phyloP scores from a whole-genome alignment of 2,329 filamentous ascomycete genomes.

The Ceratocystis variospora region DNA sequence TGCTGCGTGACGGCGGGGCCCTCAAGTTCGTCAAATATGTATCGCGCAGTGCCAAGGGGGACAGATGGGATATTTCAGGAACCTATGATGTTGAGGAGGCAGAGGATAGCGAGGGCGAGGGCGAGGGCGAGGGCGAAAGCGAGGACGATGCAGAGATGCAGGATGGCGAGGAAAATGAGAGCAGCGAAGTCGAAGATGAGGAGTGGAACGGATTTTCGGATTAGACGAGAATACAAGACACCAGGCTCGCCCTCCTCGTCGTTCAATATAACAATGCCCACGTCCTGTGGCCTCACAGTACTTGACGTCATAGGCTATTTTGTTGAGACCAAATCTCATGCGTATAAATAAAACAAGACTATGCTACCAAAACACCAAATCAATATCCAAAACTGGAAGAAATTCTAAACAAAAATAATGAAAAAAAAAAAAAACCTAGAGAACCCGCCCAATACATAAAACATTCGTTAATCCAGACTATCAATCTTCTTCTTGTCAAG shows the following conservation, averaged over 20 bases:
- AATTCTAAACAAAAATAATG: not conserved
- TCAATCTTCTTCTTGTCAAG: constrained; percentile 51
- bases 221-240: constrained; percentile 1
- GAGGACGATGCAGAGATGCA: constrained; percentile 27
- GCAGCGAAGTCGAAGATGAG: constrained; percentile 8
- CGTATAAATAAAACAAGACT: constrained; percentile 1
- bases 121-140: constrained; percentile 25
- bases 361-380: constrained; percentile 7
- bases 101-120: constrained; percentile 32
- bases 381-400: constrained; percentile 2
- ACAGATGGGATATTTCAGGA: constrained; percentile 82
- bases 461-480: constrained; percentile 25
- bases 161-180: constrained; percentile 7
- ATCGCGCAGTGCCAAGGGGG: constrained; percentile 64
- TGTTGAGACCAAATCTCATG: not conserved
- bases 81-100: constrained; percentile 57
- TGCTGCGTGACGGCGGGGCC: constrained; percentile 72
- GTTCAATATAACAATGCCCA: not conserved
- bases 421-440: not conserved
- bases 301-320: not conserved
- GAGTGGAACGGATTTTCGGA: constrained; percentile 18
- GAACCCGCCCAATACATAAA: not conserved
- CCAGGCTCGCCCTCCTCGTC: not conserved
- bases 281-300: not conserved
- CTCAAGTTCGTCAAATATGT: constrained; percentile 96